Evolutionary conservation across 306 rosid species (phyloP).

Genomic region (Prosopis cineraria): DNA sequence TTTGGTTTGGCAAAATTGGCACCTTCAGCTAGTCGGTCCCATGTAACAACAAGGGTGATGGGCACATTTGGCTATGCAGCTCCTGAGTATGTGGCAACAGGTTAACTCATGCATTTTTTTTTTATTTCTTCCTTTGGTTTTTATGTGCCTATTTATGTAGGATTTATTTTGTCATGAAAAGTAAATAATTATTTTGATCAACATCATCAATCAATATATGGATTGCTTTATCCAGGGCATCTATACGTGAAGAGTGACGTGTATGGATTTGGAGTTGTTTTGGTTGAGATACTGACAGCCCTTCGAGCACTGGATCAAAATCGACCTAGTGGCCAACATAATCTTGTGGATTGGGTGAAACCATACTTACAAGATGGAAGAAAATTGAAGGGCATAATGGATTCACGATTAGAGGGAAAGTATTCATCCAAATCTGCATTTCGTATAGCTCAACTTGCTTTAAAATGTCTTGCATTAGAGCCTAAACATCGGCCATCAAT

Average conservation of each 20-base stretch:
- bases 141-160: background rate
- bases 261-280: slow-evolving; percentile 91
- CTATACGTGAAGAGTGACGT: slow-evolving; percentile 89
- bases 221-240: slow-evolving; percentile 47
- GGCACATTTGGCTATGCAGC: slow-evolving; percentile 98
- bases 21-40: slow-evolving; percentile 97
- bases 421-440: slow-evolving; percentile 86
- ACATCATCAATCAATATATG: background rate
- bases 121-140: background rate
- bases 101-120: slow-evolving; percentile 37
- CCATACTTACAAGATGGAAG: slow-evolving; percentile 71
- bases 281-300: slow-evolving; percentile 82
- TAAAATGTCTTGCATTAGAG: slow-evolving; percentile 75
- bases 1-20: slow-evolving; percentile 97
- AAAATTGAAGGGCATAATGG: slow-evolving; percentile 77
- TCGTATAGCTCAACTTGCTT: slow-evolving; percentile 71
- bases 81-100: slow-evolving; percentile 92
- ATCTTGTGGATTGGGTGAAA: slow-evolving; percentile 77
- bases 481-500: slow-evolving; percentile 84
- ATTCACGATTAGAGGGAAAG: slow-evolving; percentile 60
- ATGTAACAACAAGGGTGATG: slow-evolving; percentile 92
- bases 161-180: background rate
- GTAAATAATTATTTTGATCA: background rate
- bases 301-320: slow-evolving; percentile 68
- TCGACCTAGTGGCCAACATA: slow-evolving; percentile 73